Base-by-base conservation (phyloP, 305 asterid genomes). In the Nicotiana rustica region DNA sequence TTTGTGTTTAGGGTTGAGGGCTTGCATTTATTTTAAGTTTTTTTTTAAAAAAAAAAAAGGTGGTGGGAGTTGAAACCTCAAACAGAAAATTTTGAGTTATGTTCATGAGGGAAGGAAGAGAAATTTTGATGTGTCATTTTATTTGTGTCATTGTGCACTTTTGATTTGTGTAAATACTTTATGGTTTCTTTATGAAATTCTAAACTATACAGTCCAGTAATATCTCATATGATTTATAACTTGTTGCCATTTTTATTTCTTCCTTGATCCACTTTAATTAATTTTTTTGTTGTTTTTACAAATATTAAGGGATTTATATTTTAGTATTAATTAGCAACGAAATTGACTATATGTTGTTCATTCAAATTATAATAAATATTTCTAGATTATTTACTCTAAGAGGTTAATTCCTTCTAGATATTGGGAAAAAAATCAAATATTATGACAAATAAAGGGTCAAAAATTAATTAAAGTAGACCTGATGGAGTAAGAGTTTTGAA, bases 91-190 rank as follows among this genome's bases (percentile, higher is more conserved):
- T 52, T 73, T 67, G 52, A 35, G 73, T 33, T 67, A 10, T 64
- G 19, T 25, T 17, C n/a, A 25, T 65, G 19, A 33, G 73, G 75
- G 38, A 36, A 61, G 82, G 52, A 35, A 61, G 82, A 49, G 57
- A 60, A 70, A 8, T 15, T 78, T 60, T 81, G 67, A 81, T n/a
- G 29, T 52, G 49, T 64, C 47, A 67, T 65, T 36, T 41, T 47
- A 66, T 18, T 35, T 67, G 31, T 81, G 83, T 52, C 38, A 41
- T 64, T 81, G 49, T 70, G 47, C 52, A 81, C 67, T 67, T 64
- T 25, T 55, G 21, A 31, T 31, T 31, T 67, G 62, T 81, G 83
- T 81, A 67, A 31, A 81, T 64, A 81, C 62, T 49, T 52, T 52
- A 47, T 62, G 80, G 35, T 76, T 80, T 69, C 69, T 75, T 75